A percentile compares a stretch with the other conserved stretches of the same genome.
Evolutionary conservation across 352 stramenopile genomes (phyloP).

Genomic region (Pythium oligandrum): DNA sequence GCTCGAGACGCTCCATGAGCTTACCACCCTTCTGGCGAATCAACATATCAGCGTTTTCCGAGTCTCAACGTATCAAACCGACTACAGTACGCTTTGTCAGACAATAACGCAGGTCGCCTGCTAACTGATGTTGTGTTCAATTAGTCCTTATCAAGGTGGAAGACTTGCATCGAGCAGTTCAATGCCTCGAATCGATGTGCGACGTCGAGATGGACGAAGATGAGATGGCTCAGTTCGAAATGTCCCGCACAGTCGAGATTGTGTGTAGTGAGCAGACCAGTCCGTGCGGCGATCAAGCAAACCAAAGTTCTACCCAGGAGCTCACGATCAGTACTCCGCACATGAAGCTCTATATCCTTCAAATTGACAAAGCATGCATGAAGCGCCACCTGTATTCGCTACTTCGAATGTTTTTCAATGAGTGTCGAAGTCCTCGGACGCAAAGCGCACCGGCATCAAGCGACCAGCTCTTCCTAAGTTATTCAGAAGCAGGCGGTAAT

Average conservation of each 20-base stretch:
- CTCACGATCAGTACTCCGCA: slow-evolving; percentile 54
- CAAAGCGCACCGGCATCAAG: not conserved
- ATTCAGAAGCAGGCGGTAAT: slow-evolving; percentile 53
- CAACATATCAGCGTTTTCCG: slow-evolving; percentile 59
- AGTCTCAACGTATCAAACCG: slow-evolving; percentile 69
- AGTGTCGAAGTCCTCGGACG: not conserved
- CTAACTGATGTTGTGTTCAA: not conserved
- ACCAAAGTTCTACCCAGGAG: slow-evolving; percentile 1
- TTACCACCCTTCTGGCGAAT: slow-evolving; percentile 48
- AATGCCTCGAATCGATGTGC: slow-evolving; percentile 49
- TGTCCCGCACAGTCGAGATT: slow-evolving; percentile 1
- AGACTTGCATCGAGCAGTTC: slow-evolving; percentile 37
- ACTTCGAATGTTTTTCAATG: slow-evolving; percentile 43
- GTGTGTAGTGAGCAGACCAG: too few relatives aligned
- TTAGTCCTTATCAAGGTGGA: slow-evolving; percentile 59
- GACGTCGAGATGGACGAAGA: slow-evolving; percentile 46
- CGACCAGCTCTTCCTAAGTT: slow-evolving; percentile 45
- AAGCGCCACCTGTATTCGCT: slow-evolving; percentile 51
- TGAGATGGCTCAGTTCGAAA: slow-evolving; percentile 1
- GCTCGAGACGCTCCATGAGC: slow-evolving; percentile 47
- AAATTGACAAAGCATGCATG: slow-evolving; percentile 40
- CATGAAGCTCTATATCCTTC: slow-evolving; percentile 48
- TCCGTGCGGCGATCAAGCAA: too few relatives aligned
- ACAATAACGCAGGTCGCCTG: too few relatives aligned
- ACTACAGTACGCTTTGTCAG: slow-evolving; percentile 36